Base-by-base conservation (phyloP, 2,329 filamentous ascomycete species). In the Hymenoscyphus salicellus region DNA sequence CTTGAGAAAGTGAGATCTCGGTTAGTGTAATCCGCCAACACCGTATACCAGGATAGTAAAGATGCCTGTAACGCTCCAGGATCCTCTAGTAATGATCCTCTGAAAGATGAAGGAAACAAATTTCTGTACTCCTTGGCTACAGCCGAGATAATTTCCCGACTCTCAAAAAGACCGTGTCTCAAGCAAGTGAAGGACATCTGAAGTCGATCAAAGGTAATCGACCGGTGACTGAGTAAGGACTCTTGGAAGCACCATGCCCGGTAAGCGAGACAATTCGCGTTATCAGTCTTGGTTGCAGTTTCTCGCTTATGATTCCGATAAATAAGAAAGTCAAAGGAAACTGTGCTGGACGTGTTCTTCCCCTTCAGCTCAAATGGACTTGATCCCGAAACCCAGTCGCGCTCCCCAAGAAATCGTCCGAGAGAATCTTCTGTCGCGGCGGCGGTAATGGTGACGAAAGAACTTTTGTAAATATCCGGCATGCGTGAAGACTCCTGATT, bases 381-480 rank as follows among this genome's bases (percentile, higher is more conserved):
- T 30, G 38, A 32, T 17, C 36, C 41, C n/a, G 43, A 14, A 26
- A 55, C 33, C 26, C 46, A n/a, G 43, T 36, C 59, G 11, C 43
- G 30, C 7, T 61, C 30, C 23, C 17, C 20, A 8, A 61, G 32
- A 36, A 46, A 46, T 26, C 32, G 46, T 23, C 32, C 26, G 6
- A 55, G 46, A 36, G 20, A 55, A 26, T 49, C 5, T 20, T 14
- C 17, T 55, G 17, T n/a, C n/a, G 41, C 59, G 33, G 32, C 58
- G 5, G 64, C 64, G 17, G 64, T 49, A 17, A 66, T 59, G 2
- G 58, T 66, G 17, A 61, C 26, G 6, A 6, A 26, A 5, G 64
- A 41, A 32, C 59, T 62, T 3, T 46, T 36, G 49, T 66, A 63
- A 5, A 63, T 61, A 10, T 62, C 55, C 1, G 58, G 28, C 64